Conservation (phyloP, 805 yeast genomes). For the Yamadazyma scolyti region DNA sequence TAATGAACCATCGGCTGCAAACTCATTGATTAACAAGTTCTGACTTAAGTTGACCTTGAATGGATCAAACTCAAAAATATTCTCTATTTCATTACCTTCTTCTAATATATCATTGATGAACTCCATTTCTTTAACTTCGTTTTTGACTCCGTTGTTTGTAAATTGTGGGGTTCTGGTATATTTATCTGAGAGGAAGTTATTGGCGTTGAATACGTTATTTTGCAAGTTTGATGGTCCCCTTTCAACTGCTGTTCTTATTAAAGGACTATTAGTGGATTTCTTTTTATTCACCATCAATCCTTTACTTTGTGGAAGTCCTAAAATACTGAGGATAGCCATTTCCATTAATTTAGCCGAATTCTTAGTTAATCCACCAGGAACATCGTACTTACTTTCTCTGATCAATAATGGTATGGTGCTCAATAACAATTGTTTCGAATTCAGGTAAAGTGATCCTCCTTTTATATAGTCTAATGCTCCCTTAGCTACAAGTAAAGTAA, state of each 20-base stretch:
- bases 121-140: background rate
- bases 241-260: constrained; percentile 20
- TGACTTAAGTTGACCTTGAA: constrained; percentile 29
- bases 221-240: constrained; percentile 15
- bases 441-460: constrained; percentile 77
- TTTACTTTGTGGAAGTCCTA: constrained; percentile 45
- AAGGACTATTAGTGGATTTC: constrained; percentile 15
- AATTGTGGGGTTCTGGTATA: background rate
- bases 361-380: constrained; percentile 60
- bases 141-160: background rate
- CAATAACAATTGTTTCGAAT: constrained; percentile 54
- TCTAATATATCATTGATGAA: constrained; percentile 1
- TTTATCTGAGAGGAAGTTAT: background rate
- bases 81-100: constrained; percentile 9
- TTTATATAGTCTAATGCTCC: constrained; percentile 80
- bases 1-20: constrained; percentile 79
- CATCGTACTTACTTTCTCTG: constrained; percentile 46
- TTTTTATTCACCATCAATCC: constrained; percentile 11
- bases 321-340: constrained; percentile 55
- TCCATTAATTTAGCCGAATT: constrained; percentile 57
- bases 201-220: constrained; percentile 5
- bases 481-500: constrained; percentile 62
- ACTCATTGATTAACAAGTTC: constrained; percentile 40
- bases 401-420: constrained; percentile 49
- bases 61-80: constrained; percentile 35